These are phyloP conservation scores for Allium cepa DNA, from an alignment of 106 monocot genomes.

Conservation along the genomic window DNA sequence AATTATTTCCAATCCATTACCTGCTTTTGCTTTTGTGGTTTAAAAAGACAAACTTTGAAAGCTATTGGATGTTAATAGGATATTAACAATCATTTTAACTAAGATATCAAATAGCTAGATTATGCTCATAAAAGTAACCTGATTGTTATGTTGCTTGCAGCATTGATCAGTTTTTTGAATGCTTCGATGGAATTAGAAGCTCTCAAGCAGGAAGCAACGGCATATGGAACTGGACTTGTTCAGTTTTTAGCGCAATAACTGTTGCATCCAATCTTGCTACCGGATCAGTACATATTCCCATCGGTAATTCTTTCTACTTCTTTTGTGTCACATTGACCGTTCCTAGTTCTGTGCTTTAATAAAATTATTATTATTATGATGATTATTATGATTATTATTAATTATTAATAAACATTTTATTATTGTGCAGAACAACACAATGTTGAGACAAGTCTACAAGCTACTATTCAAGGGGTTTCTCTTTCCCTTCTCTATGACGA, in stretches of 20 bases:
- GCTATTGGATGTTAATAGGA: no score
- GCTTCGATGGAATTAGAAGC: constrained; percentile 87
- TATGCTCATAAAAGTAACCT: neutral
- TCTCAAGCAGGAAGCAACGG: constrained; percentile 59
- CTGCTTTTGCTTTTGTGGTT: no score
- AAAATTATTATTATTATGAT: no score
- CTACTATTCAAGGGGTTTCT: constrained; percentile 48
- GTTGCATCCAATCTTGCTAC: constrained; percentile 88
- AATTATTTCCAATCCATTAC: no score
- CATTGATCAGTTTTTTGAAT: constrained; percentile 96
- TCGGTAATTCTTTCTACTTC: constrained; percentile 28
- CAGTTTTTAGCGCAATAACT: constrained; percentile 95
- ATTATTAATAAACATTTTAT: neutral
- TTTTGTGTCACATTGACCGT: no score
- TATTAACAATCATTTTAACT: no score
- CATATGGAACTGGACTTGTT: constrained; percentile 97
- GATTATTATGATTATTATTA: no score
- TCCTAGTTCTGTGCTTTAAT: no score
- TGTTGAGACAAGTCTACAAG: constrained; percentile 72
- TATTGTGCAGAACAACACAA: constrained; percentile 53
- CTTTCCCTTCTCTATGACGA: constrained; percentile 44
- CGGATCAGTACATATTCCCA: constrained; percentile 55
- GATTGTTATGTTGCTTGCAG: constrained; percentile 34
- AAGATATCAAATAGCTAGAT: neutral
- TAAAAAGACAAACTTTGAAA: no score